Evolutionary conservation across 805 yeast genomes (phyloP).

Genomic region (Ascoidea rubescens): DNA sequence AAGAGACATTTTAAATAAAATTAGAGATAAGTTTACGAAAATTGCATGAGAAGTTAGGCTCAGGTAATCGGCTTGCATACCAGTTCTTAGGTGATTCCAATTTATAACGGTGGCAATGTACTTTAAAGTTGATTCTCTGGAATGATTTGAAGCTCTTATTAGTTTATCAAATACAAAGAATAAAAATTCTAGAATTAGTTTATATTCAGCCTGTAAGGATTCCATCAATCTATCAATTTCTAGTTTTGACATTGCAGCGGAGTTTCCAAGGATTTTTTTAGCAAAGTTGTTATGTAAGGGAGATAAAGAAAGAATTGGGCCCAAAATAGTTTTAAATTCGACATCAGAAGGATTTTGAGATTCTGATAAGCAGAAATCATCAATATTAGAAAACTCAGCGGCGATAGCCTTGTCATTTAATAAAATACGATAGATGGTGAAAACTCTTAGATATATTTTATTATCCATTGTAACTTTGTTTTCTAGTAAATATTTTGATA

Average conservation of each 20-base stretch:
- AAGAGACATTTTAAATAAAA: constrained; percentile 58
- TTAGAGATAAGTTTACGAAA: constrained; percentile 59
- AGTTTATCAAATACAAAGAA: constrained; percentile 61
- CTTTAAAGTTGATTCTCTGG: constrained; percentile 49
- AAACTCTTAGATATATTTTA: constrained; percentile 35
- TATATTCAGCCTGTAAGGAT: constrained; percentile 52
- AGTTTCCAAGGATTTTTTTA: constrained; percentile 27
- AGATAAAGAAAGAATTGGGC: constrained; percentile 63
- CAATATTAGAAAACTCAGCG: constrained; percentile 38
- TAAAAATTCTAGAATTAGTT: constrained; percentile 36
- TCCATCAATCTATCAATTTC: constrained; percentile 38
- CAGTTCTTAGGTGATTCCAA: constrained; percentile 74
- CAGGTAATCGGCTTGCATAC: constrained; percentile 61
- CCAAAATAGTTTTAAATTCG: constrained; percentile 55
- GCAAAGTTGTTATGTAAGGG: constrained; percentile 47
- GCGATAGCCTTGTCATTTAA: constrained; percentile 51
- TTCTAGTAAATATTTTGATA: constrained; percentile 21
- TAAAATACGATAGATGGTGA: constrained; percentile 44
- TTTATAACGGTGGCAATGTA: constrained; percentile 70
- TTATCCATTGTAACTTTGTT: constrained; percentile 28
- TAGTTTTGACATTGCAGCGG: constrained; percentile 20
- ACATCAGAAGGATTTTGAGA: constrained; percentile 32
- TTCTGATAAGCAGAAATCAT: constrained; percentile 35
- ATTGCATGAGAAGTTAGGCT: constrained; percentile 67
- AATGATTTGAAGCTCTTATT: constrained; percentile 53